Conservation (phyloP, 2,329 filamentous ascomycete genomes). For the Calonectria leucothoes region DNA sequence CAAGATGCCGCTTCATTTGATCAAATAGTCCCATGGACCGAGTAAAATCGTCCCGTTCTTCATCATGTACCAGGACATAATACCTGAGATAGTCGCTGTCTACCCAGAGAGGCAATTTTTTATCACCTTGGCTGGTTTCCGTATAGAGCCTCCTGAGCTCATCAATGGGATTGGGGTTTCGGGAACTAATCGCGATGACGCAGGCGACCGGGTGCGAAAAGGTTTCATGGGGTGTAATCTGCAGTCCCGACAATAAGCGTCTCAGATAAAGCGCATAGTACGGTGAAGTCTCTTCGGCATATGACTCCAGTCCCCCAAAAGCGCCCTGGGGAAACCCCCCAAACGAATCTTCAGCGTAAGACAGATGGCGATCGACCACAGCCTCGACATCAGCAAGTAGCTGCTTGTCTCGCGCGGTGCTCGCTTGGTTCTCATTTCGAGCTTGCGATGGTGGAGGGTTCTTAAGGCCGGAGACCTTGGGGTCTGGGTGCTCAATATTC, state of each 20-base stretch:
- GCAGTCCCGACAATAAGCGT: slow-evolving; percentile 82
- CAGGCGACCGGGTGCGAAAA: slow-evolving; percentile 95
- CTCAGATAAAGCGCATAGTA: slow-evolving; percentile 90
- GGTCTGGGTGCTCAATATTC: slow-evolving; percentile 64
- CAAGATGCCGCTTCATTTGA: slow-evolving; percentile 99
- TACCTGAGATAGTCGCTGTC: slow-evolving; percentile 94
- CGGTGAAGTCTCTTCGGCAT: slow-evolving; percentile 71
- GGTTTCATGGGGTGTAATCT: slow-evolving; percentile 87
- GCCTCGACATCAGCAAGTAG: slow-evolving; percentile 77
- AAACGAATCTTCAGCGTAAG: slow-evolving; percentile 75
- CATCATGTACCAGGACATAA: slow-evolving; percentile 96
- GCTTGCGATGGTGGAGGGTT: slow-evolving; percentile 53
- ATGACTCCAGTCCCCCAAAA: slow-evolving; percentile 54
- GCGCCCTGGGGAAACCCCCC: slow-evolving; percentile 50
- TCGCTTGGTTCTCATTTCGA: slow-evolving; percentile 42
- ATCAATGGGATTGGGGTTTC: slow-evolving; percentile 85
- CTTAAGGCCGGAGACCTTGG: slow-evolving; percentile 44
- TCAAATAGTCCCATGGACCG: slow-evolving; percentile 93
- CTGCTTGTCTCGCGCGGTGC: slow-evolving; percentile 44
- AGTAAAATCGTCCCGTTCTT: slow-evolving; percentile 92
- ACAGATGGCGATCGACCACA: slow-evolving; percentile 82
- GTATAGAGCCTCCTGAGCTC: slow-evolving; percentile 86
- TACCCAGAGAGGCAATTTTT: slow-evolving; percentile 84
- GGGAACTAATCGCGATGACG: slow-evolving; percentile 94
- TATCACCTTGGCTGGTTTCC: slow-evolving; percentile 82